Evolutionary conservation across 495 filamentous ascomycete genomes (phyloP).

Genomic region (Wilcoxina mikolae): DNA sequence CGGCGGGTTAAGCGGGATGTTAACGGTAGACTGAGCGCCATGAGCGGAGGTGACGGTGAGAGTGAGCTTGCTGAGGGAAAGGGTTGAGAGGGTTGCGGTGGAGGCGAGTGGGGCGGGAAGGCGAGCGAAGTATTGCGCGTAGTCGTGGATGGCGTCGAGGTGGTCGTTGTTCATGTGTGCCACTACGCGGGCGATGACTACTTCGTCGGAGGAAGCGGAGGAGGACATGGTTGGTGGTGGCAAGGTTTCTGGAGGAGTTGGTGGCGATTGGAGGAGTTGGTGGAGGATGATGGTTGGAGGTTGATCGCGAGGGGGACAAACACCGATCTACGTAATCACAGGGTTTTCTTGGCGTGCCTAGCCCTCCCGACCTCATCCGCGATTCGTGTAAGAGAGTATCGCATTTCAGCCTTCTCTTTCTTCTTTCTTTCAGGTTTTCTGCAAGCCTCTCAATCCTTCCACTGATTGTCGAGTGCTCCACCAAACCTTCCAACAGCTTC

Average conservation of each 20-base stretch:
- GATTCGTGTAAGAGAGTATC: too few relatives aligned
- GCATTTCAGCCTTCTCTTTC: too few relatives aligned
- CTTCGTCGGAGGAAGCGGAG: not conserved
- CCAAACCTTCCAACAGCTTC: too few relatives aligned
- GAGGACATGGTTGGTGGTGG: not conserved
- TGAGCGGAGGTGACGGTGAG: slow-evolving; percentile 32
- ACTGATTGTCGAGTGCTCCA: too few relatives aligned
- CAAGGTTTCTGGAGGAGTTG: not conserved
- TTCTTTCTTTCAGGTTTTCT: too few relatives aligned
- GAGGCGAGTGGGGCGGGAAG: slow-evolving; percentile 34
- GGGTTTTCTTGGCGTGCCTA: too few relatives aligned
- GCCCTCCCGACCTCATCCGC: too few relatives aligned
- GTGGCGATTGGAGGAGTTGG: not conserved
- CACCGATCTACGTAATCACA: not conserved
- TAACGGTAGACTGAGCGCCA: slow-evolving; percentile 30
- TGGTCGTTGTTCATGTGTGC: slow-evolving; percentile 65
- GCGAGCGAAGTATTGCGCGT: slow-evolving; percentile 43
- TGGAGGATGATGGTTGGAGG: not conserved
- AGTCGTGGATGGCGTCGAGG: slow-evolving; percentile 45
- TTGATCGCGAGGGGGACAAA: not conserved
- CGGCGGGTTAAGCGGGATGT: slow-evolving; percentile 47
- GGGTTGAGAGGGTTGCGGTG: slow-evolving; percentile 41
- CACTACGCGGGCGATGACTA: too few relatives aligned
- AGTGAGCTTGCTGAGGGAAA: slow-evolving; percentile 41
- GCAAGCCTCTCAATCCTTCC: too few relatives aligned